These are phyloP conservation scores for Spergularia marina DNA, from an alignment of 148 eudicot genomes.

Conservation along the genomic window DNA sequence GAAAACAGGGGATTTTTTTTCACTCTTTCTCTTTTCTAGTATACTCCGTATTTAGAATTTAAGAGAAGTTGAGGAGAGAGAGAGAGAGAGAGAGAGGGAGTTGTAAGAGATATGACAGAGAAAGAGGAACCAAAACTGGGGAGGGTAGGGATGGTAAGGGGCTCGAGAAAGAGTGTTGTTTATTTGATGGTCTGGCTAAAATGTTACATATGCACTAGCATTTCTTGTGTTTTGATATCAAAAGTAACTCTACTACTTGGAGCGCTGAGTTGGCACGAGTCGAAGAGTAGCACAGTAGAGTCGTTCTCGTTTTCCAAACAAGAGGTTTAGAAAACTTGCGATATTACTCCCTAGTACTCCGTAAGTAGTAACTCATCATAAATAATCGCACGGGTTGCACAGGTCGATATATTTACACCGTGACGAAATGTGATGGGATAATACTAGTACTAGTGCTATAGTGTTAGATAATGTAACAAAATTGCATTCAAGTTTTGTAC, in stretches of 20 bases:
- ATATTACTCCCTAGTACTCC: too few species aligned
- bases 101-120: conserved; percentile 21
- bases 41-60: not conserved
- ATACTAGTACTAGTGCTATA: too few species aligned
- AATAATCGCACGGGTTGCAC: too few species aligned
- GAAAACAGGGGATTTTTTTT: conserved; percentile 5
- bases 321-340: too few species aligned
- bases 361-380: too few species aligned
- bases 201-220: conserved; percentile 9
- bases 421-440: too few species aligned
- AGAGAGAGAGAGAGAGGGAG: conserved; percentile 20
- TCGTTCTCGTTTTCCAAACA: too few species aligned
- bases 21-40: not conserved
- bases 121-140: conserved; percentile 25
- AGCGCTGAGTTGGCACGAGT: too few species aligned
- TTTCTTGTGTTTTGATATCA: conserved; percentile 21
- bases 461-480: not conserved
- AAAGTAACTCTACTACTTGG: not conserved
- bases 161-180: conserved; percentile 58
- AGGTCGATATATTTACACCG: too few species aligned
- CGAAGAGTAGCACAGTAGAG: too few species aligned
- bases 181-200: conserved; percentile 8
- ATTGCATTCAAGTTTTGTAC: not conserved
- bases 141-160: conserved; percentile 39
- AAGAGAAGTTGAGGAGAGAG: not conserved